Evolutionary conservation across 164 flowering plant genomes (phyloP).

Genomic region (Dillenia suffruticosa): DNA sequence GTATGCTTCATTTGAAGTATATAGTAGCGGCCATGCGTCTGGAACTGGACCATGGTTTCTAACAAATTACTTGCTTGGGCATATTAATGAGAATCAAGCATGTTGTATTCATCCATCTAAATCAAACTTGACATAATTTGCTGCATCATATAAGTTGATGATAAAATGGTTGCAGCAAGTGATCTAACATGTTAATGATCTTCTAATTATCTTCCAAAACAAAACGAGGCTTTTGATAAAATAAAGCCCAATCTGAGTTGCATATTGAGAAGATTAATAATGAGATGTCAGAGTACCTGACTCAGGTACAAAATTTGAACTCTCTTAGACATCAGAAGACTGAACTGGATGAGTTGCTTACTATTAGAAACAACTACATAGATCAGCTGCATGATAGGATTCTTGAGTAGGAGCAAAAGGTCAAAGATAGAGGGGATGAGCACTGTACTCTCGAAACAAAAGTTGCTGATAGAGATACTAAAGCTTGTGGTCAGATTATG

Average conservation of each 20-base stretch:
- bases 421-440: constrained; percentile 29
- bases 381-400: constrained; percentile 23
- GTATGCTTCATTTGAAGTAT: no score
- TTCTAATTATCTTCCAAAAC: no score
- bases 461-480: constrained; percentile 16
- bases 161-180: no score
- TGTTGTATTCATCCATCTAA: no score
- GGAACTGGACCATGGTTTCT: no score
- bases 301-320: constrained; percentile 35
- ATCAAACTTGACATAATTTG: no score
- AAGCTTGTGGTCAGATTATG: constrained; percentile 27
- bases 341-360: constrained; percentile 13
- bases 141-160: no score
- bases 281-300: constrained; percentile 30
- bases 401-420: constrained; percentile 25
- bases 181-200: no score
- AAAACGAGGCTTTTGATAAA: no score
- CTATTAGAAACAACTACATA: constrained; percentile 17
- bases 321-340: constrained; percentile 23
- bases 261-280: constrained; percentile 27
- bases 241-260: constrained; percentile 29
- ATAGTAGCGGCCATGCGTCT: no score
- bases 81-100: no score
- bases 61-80: no score
- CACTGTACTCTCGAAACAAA: constrained; percentile 26